Evolutionary conservation across 2,329 filamentous ascomycete genomes (phyloP).

Genomic region (Sporothrix humicola): DNA sequence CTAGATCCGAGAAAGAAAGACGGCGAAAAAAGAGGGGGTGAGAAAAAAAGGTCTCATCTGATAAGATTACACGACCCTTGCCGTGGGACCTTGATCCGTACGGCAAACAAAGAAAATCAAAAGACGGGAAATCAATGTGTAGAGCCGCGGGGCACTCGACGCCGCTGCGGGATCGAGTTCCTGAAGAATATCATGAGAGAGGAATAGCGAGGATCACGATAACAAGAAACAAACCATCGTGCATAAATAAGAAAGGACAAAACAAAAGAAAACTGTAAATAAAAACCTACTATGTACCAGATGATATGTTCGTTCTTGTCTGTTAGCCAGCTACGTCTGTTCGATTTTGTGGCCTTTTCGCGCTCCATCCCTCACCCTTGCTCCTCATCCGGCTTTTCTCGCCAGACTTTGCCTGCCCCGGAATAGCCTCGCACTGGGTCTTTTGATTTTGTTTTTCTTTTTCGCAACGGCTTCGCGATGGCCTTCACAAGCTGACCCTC

Average conservation of each 20-base stretch:
- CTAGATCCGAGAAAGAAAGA: slow-evolving; percentile 1
- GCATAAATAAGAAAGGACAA: no score
- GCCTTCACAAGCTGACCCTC: neutral
- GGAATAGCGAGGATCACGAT: no score
- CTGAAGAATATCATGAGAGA: no score
- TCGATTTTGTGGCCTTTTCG: neutral
- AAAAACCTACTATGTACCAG: no score
- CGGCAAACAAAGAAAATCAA: neutral
- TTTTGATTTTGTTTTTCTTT: neutral
- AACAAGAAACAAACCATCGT: no score
- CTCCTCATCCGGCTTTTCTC: neutral
- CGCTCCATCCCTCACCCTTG: neutral
- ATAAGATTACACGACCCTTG: slow-evolving; percentile 5
- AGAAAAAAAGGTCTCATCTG: neutral
- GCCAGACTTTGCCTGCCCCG: slow-evolving; percentile 5
- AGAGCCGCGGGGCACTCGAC: neutral
- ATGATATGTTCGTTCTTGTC: no score
- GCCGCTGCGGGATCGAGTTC: neutral
- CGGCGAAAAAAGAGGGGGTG: neutral
- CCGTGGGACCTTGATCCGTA: no score
- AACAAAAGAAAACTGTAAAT: no score
- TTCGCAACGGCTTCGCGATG: neutral
- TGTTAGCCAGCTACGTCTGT: no score
- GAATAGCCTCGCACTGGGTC: neutral
- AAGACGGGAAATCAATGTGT: neutral